Evolutionary conservation across 1,139 yeast genomes (phyloP).

Genomic region (Kurtzmaniella quercitrusa): DNA sequence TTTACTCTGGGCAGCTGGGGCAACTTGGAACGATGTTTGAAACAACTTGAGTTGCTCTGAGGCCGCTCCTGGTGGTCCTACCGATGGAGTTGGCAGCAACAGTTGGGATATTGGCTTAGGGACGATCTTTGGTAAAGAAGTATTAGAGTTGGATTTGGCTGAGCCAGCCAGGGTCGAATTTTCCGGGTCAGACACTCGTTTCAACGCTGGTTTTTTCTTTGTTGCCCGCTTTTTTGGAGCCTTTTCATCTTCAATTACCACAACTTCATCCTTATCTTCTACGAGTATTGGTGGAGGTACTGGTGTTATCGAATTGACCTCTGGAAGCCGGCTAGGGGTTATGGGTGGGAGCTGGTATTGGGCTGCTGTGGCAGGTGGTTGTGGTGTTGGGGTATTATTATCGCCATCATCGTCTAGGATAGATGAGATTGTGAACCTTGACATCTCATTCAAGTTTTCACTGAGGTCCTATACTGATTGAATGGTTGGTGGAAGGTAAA

Average conservation of each 20-base stretch:
- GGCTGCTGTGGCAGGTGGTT: neutral
- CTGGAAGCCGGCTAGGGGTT: neutral
- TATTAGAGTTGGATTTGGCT: neutral
- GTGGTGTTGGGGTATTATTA: neutral
- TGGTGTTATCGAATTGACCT: too few species aligned
- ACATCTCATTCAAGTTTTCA: too few species aligned
- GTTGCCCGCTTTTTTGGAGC: constrained; percentile 3
- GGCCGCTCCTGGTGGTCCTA: neutral
- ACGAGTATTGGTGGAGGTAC: neutral
- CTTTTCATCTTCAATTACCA: constrained; percentile 5
- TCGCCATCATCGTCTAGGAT: constrained; percentile 8
- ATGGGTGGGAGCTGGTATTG: constrained; percentile 4
- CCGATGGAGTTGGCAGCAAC: constrained; percentile 1
- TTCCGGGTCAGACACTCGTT: neutral
- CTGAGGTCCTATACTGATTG: too few species aligned
- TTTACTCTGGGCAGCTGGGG: constrained; percentile 16
- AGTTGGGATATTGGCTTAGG: constrained; percentile 11
- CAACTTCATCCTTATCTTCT: constrained; percentile 1
- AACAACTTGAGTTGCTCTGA: constrained; percentile 26
- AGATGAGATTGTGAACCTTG: constrained; percentile 9
- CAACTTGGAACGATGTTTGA: constrained; percentile 21
- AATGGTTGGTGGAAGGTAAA: too few species aligned
- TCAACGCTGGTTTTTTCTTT: constrained; percentile 3
- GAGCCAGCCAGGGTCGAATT: neutral
- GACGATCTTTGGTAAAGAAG: constrained; percentile 11